Percentiles rank a stretch among this genome's conserved stretches.
Conservation (phyloP, 2,329 filamentous ascomycete species). For the Colletotrichum simmondsii region DNA sequence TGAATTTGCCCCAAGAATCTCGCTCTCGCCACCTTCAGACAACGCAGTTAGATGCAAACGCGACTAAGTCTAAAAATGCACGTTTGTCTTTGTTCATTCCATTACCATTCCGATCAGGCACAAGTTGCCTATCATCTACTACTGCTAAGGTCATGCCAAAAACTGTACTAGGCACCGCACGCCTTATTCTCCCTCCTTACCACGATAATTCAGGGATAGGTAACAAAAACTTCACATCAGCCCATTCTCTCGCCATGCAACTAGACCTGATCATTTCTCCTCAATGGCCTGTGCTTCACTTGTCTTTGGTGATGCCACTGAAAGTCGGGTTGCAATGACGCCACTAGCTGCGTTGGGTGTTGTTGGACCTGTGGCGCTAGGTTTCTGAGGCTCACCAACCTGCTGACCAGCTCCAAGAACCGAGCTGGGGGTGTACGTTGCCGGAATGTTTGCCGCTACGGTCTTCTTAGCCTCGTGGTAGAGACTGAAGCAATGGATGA, state of each 20-base stretch:
- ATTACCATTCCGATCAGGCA: background rate
- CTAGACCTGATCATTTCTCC: background rate
- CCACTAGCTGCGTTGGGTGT: slow-evolving; percentile 9
- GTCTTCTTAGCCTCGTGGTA: slow-evolving; percentile 58
- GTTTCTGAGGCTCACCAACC: slow-evolving; percentile 10
- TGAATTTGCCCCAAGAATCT: background rate
- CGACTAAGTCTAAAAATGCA: background rate
- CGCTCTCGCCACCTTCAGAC: background rate
- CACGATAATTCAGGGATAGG: background rate
- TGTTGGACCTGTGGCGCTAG: slow-evolving; percentile 4
- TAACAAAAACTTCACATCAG: background rate
- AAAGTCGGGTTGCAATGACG: slow-evolving; percentile 23
- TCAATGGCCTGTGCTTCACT: background rate
- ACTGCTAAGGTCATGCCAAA: background rate
- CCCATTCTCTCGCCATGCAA: background rate
- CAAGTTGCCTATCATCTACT: background rate
- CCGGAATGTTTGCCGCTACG: slow-evolving; percentile 59
- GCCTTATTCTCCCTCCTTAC: background rate
- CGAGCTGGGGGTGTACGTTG: slow-evolving; percentile 46
- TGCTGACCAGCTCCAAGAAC: slow-evolving; percentile 18
- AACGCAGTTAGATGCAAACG: background rate
- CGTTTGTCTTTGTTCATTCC: background rate
- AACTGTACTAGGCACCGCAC: background rate
- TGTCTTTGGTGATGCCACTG: background rate
- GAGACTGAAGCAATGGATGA: slow-evolving; percentile 58